phyloP scores from a whole-genome alignment of 129 eudicot species.

The Scalesia atractyloides region DNA sequence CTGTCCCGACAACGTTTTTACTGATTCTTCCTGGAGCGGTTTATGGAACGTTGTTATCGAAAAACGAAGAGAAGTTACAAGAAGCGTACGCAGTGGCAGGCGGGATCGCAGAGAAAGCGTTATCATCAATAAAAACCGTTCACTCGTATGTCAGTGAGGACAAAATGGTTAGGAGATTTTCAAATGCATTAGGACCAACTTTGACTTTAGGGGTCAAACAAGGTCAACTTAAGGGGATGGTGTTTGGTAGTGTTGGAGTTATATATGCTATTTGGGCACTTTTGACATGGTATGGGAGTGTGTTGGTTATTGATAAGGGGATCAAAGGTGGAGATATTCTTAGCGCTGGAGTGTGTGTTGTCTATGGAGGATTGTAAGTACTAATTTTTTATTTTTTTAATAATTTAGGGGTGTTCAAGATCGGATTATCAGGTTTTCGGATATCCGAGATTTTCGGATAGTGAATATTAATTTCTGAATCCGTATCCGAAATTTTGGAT shows the following conservation, averaged over 20 bases:
- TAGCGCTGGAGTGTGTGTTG: conserved; percentile 38
- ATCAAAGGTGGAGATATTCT: conserved; percentile 50
- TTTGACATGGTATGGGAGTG: conserved; percentile 46
- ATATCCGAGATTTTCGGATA: no score
- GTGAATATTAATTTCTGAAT: no score
- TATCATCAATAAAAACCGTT: conserved; percentile 48
- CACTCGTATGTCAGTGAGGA: conserved; percentile 53
- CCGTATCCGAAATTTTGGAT: no score
- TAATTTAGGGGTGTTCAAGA: no score
- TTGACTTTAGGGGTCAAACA: conserved; percentile 48
- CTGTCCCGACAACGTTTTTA: conserved; percentile 35
- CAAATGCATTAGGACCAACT: conserved; percentile 40
- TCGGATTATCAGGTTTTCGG: no score
- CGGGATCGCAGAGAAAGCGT: conserved; percentile 45
- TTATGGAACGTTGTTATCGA: conserved; percentile 39
- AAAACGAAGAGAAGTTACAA: conserved; percentile 33
- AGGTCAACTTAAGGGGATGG: conserved; percentile 49
- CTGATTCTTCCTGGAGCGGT: conserved; percentile 40
- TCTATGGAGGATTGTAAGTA: conserved; percentile 57
- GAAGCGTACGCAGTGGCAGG: conserved; percentile 50
- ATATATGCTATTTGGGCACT: conserved; percentile 54
- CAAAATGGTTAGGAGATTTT: conserved; percentile 39
- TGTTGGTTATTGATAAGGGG: conserved; percentile 44
- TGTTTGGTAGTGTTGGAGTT: conserved; percentile 48
- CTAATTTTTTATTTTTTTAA: not conserved